Percentiles rank a stretch among this genome's conserved stretches.
Conservation (phyloP, 345 rosid genomes). For the Eutrema yunnanense region DNA sequence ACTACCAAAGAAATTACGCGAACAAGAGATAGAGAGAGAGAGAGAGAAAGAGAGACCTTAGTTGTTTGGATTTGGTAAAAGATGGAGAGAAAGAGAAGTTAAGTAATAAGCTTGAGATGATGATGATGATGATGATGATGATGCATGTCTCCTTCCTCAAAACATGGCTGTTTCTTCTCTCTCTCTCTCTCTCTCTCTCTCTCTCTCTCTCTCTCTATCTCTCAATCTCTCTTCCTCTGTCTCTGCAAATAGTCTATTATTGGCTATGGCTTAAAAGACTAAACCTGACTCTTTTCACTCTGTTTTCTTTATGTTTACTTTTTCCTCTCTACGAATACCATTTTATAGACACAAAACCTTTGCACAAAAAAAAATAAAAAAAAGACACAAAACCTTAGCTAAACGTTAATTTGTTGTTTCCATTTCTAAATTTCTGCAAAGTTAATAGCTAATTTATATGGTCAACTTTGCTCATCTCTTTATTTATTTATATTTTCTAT, state of each 20-base stretch:
- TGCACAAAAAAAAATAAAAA: too few species aligned
- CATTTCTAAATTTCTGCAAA: not conserved
- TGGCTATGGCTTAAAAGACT: constrained; percentile 32
- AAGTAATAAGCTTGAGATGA: constrained; percentile 21
- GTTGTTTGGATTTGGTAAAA: constrained; percentile 20
- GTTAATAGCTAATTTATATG: not conserved
- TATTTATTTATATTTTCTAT: not conserved
- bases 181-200: constrained; percentile 11
- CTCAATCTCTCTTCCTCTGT: not conserved
- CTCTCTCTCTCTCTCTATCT: constrained; percentile 8
- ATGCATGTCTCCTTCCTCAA: constrained; percentile 39
- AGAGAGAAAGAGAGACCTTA: constrained; percentile 22
- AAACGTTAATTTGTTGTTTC: not conserved
- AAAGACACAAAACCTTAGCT: not conserved
- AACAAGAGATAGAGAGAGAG: not conserved
- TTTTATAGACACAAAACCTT: not conserved
- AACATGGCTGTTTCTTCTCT: constrained; percentile 30
- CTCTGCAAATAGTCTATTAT: constrained; percentile 31
- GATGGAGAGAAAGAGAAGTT: constrained; percentile 26
- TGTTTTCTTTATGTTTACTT: not conserved
- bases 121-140: constrained; percentile 18
- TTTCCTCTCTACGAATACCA: not conserved
- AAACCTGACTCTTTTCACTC: constrained; percentile 17
- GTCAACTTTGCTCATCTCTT: not conserved
- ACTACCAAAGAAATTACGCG: constrained; percentile 10